These are phyloP conservation scores for Beauveria pseudobassiana DNA, from an alignment of 2,329 filamentous ascomycete genomes.

Conservation along the genomic window DNA sequence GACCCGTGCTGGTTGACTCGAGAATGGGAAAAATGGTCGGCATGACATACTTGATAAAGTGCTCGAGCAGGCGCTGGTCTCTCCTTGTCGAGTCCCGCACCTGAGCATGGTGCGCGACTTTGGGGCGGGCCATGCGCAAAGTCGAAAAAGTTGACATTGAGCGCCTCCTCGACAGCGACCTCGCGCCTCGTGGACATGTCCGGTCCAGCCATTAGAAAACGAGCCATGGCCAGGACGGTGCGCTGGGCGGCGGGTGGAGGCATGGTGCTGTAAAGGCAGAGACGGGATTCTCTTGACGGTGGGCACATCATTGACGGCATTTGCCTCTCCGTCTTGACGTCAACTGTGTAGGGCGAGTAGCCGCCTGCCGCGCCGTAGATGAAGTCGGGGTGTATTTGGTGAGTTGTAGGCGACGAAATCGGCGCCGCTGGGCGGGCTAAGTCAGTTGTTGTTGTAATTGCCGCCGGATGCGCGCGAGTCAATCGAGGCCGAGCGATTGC, in stretches of 20 bases:
- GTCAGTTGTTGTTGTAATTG: slow-evolving; percentile 55
- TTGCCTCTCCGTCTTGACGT: slow-evolving; percentile 91
- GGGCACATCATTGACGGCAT: slow-evolving; percentile 87
- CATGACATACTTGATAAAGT: slow-evolving; percentile 84
- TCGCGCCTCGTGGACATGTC: slow-evolving; percentile 30
- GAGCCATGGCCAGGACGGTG: slow-evolving; percentile 56
- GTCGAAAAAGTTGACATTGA: slow-evolving; percentile 77
- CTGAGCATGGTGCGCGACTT: slow-evolving; percentile 57
- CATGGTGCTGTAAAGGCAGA: slow-evolving; percentile 92
- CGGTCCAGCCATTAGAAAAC: slow-evolving; percentile 54
- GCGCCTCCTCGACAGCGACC: slow-evolving; percentile 57
- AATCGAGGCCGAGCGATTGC: slow-evolving; percentile 68
- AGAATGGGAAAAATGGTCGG: slow-evolving; percentile 87
- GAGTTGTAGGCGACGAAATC: slow-evolving; percentile 56
- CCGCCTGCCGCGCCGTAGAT: slow-evolving; percentile 44
- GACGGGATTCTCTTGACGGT: slow-evolving; percentile 77
- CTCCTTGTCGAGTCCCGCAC: slow-evolving; percentile 83
- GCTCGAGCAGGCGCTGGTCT: slow-evolving; percentile 79
- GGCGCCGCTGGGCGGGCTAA: slow-evolving; percentile 44
- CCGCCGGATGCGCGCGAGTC: slow-evolving; percentile 66
- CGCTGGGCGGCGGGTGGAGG: slow-evolving; percentile 58
- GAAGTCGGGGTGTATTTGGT: slow-evolving; percentile 55
- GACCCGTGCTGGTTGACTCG: slow-evolving; percentile 82
- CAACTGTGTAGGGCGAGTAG: slow-evolving; percentile 80
- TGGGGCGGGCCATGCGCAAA: slow-evolving; percentile 62